Evolutionary conservation across 306 rosid genomes (phyloP), one percentile per base, ranked within the genome.

Genomic region (Vigna nakashimae): DNA sequence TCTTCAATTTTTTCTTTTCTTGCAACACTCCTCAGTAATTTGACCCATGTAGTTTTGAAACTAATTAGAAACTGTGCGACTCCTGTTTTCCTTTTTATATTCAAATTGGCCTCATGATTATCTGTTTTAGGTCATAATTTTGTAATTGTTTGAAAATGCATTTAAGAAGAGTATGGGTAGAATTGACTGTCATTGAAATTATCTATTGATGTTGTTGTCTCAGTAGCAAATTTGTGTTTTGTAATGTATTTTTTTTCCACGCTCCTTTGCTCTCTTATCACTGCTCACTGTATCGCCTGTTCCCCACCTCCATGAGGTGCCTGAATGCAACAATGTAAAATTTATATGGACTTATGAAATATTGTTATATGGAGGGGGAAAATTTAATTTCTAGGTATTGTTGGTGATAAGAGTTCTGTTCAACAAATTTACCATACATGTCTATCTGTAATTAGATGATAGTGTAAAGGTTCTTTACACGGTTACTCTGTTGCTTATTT

Each of bases 111-210:
- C 20, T 6, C 3, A 1, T 65, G 71, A 13, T 66, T 20, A 4
- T 64, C 49, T 38, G 5, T 64, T 17, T 36, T 17, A 63, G 48
- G 45, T 63, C 15, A 4, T 17, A 36, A 5, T 38, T 64, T 17
- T 36, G 30, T 64, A n/a, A n/a, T 64, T 38, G 9, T 1, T 64
- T 12, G 10, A 64, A 64, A 26, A 38, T 64, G 50, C 30, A 38
- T 65, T 10, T 40, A 10, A 65, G 34, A 65, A 65, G 32, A 65
- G 4, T 10, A 17, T 40, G 32, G 52, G 10, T 45, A 45, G 4
- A 40, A 65, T 18, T 34, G 10, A 40, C 43, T 65, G 20, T 18
- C 8, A 65, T 65, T 65, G 28, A 65, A 75, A 64, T 62, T 36
- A 12, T 45, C 50, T 11, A 12, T 3, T 45, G 4, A 11, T 12